Evolutionary conservation across 495 filamentous ascomycete genomes (phyloP), one percentile per base, ranked within the genome.

Genomic region (Staphylotrichum longicolle): DNA sequence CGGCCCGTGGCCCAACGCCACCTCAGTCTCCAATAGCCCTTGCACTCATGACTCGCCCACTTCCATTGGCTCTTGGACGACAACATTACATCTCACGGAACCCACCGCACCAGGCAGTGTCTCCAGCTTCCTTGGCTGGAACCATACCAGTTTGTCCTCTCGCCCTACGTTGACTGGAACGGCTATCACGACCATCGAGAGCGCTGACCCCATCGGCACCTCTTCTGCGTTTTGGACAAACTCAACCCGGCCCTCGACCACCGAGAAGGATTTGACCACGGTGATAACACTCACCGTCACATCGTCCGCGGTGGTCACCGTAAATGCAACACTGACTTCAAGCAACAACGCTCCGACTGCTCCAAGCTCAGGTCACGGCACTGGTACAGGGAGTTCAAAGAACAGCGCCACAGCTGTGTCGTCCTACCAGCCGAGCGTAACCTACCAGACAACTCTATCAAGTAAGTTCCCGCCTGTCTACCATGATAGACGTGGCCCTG

Each of bases 351-450:
- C 7, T 5, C 58, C 54, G 1, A 54, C 51, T 4, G 35, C 20
- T 14, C 44, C 55, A 10, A 50, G 52, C 39, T 41, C 57, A 5
- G 48, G 41, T 6, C 42, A 10, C 37, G 35, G 49, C 39, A 61
- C 49, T 3, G 54, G 54, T 4, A 61, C 54, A 6, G 57, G 53
- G 3, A 35, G 12, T n/a, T 14, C 20, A 4, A 42, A 42, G 32
- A 39, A 49, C 27, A 14, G 7, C 5, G 45, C 42, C 41, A 48
- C 48, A 3, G 3, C 5, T 8, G 7, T 58, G 5, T 33, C 44
- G 7, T 47, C 62, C 6, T 62, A 65, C 15, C 48, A 58, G 14
- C 48, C 49, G n/a, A 65, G 54, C 39, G 33, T 65, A 42, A 65
- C 63, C 7, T 65, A 65, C 30, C 48, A 42, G 44, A 62, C 58